These are phyloP conservation scores for Colletotrichum gigasporum DNA, from an alignment of 2,329 filamentous ascomycete genomes.

Conservation along the genomic window DNA sequence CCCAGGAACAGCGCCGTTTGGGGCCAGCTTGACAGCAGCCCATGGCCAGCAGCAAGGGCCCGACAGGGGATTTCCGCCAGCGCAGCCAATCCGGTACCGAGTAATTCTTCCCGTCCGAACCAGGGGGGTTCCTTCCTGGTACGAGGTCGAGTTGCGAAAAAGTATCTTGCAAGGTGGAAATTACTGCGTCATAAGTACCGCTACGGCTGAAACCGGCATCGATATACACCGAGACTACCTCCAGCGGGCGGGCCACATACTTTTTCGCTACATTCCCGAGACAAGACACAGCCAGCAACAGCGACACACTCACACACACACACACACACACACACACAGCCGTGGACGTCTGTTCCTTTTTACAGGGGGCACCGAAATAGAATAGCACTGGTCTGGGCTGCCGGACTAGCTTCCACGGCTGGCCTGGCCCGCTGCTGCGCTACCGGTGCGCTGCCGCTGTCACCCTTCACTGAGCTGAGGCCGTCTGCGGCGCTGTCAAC, in stretches of 20 bases:
- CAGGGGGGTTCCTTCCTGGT: not conserved
- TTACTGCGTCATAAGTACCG: conserved; percentile 23
- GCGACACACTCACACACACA: no score
- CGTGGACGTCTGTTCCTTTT: no score
- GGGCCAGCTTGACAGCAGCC: not conserved
- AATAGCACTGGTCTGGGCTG: no score
- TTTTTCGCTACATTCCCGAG: not conserved
- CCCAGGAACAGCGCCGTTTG: not conserved
- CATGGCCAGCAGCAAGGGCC: no score
- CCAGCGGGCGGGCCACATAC: not conserved
- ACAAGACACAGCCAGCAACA: no score
- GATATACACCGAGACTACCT: conserved; percentile 27
- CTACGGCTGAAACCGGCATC: fast-evolving
- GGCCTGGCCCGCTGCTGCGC: no score
- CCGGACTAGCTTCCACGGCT: no score
- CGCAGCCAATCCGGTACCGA: not conserved
- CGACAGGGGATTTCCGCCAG: not conserved
- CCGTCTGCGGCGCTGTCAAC: not conserved
- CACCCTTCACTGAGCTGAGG: no score
- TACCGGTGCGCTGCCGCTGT: no score
- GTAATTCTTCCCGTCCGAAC: conserved; percentile 17
- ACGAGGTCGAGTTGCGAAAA: not conserved
- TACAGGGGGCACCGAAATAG: not conserved
- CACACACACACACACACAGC: no score
- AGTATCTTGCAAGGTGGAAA: conserved; percentile 5